These are phyloP conservation scores for Diaporthe vaccinii DNA, from an alignment of 2,329 filamentous ascomycete species.

Conservation along the genomic window DNA sequence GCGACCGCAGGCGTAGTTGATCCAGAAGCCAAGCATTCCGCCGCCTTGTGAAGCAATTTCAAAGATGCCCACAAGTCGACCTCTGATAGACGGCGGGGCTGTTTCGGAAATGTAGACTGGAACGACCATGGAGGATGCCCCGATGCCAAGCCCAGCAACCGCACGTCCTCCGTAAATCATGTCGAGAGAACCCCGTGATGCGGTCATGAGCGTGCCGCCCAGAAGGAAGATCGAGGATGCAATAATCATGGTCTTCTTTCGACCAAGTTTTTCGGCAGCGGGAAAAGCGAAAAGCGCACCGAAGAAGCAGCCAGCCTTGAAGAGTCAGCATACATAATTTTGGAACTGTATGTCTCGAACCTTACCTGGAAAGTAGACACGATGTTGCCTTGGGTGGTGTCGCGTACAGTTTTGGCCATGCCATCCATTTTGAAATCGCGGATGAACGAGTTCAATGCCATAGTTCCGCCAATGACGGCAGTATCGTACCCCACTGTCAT, in stretches of 20 bases:
- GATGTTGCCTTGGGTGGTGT: slow-evolving; percentile 45
- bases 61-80: slow-evolving; percentile 71
- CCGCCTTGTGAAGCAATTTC: slow-evolving; percentile 68
- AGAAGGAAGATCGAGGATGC: slow-evolving; percentile 48
- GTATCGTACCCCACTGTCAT: slow-evolving; percentile 74
- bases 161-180: slow-evolving; percentile 55
- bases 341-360: neutral
- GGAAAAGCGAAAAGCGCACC: slow-evolving; percentile 45
- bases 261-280: slow-evolving; percentile 48
- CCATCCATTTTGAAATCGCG: slow-evolving; percentile 56
- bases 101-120: slow-evolving; percentile 66
- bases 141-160: slow-evolving; percentile 66
- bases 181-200: slow-evolving; percentile 48
- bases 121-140: slow-evolving; percentile 58
- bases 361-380: slow-evolving; percentile 43
- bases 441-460: slow-evolving; percentile 69
- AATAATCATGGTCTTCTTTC: slow-evolving; percentile 49
- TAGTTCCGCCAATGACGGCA: slow-evolving; percentile 76
- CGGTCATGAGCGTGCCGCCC: slow-evolving; percentile 50
- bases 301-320: slow-evolving; percentile 45
- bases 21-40: slow-evolving; percentile 66
- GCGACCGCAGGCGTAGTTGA: slow-evolving; percentile 55
- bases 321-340: neutral
- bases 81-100: slow-evolving; percentile 69
- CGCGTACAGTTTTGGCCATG: slow-evolving; percentile 20